phyloP scores from a whole-genome alignment of 305 asterid species.

The Fraxinus baroniana region DNA sequence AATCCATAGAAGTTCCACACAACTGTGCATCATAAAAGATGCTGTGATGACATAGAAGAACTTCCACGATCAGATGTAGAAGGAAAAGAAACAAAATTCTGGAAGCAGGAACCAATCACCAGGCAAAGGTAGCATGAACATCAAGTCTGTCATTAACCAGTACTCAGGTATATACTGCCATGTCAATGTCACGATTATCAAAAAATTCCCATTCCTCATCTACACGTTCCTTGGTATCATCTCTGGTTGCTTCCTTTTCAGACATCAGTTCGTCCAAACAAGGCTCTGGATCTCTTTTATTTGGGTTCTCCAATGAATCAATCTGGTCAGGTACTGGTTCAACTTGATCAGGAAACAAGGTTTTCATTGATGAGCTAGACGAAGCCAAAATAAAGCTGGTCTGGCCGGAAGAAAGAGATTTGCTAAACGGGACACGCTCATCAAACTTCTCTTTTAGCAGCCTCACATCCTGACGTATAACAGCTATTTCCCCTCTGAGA shows the following conservation, averaged over 20 bases:
- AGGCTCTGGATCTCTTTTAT: constrained; percentile 14
- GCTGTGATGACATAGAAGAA: neutral
- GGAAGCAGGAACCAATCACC: neutral
- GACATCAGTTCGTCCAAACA: constrained; percentile 12
- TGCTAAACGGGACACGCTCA: constrained; percentile 56
- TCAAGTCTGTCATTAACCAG: neutral
- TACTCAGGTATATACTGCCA: constrained; percentile 15
- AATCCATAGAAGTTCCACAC: neutral
- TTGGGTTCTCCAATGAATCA: constrained; percentile 18
- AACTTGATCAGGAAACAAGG: constrained; percentile 33
- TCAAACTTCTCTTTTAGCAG: constrained; percentile 65
- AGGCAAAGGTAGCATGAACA: neutral
- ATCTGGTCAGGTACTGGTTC: constrained; percentile 23
- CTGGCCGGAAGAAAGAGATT: constrained; percentile 66
- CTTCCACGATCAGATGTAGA: neutral
- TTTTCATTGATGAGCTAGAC: constrained; percentile 44
- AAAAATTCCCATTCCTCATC: constrained; percentile 78
- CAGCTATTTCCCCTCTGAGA: constrained; percentile 79
- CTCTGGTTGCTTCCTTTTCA: constrained; percentile 26
- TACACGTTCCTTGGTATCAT: constrained; percentile 26
- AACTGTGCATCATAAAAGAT: neutral
- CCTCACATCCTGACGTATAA: constrained; percentile 73
- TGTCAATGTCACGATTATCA: constrained; percentile 26
- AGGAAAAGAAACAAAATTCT: neutral
- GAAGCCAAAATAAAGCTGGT: constrained; percentile 59